Evolutionary conservation across 2,329 filamentous ascomycete genomes (phyloP), one percentile per base, ranked within the genome.

Genomic region (Akanthomyces dipterigenus): DNA sequence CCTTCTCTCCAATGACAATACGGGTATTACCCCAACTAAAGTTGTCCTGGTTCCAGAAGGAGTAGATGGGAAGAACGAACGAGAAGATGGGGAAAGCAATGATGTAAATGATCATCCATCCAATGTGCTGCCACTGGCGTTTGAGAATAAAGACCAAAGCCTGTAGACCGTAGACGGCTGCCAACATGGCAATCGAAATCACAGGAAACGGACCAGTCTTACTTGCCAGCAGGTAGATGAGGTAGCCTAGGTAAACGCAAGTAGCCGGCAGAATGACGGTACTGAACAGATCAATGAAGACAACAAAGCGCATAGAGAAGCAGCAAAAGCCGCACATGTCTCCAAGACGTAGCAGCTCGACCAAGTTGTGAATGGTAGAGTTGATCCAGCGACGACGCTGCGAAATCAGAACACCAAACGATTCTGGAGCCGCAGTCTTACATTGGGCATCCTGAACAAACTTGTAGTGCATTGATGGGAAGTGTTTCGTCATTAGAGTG

Each of bases 31-130:
- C 95, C 95, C 95, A 99, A 2, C 88, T 88, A 82, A 99, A 99
- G 77, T 99, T 93, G 76, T 99, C 95, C 75, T 97, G 93, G 77
- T 97, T 96, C 95, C 95, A 99, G 88, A 99, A 99, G 0, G 93
- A 96, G 79, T 98, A 99, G 65, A 99, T 78, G 0, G 95, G 95
- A 14, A 99, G 83, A 65, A 96, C 72, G 69, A 99, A 90, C 4
- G 89, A 95, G 79, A 93, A 97, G 68, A 99, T 89, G 0, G 95
- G 95, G 79, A 90, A 97, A 3, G 95, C 95, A n/a, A 96, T 68
- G 64, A 99, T 83, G 77, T 99, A 99, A 72, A 99, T 98, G 66
- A 99, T 88, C 93, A 99, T 98, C 95, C 95, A 99, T 67, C 95
- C 95, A 64, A 99, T 85, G 72, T 98, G 93, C 73, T 99, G 93